Evolutionary conservation across 2,329 filamentous ascomycete species (phyloP).

Genomic region (Cladosporium sp.): DNA sequence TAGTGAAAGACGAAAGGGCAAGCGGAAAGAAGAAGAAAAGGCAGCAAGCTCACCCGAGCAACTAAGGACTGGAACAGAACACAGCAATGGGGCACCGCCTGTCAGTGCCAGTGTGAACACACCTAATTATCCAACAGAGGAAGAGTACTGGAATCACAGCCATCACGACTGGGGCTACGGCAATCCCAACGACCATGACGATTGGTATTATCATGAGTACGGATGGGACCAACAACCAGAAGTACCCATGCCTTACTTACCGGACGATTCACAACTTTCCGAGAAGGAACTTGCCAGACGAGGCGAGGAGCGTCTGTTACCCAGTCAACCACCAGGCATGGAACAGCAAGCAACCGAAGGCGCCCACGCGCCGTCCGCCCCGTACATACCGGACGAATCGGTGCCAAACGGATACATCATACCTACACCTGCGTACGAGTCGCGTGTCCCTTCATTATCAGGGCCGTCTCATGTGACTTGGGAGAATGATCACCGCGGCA

Average conservation of each 20-base stretch:
- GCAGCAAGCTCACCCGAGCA: neutral
- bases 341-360: conserved; percentile 23
- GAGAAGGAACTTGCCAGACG: conserved; percentile 79
- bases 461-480: neutral
- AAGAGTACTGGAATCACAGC: conserved; percentile 20
- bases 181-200: conserved; percentile 15
- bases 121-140: conserved; percentile 14
- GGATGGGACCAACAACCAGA: conserved; percentile 16
- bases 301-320: conserved; percentile 74
- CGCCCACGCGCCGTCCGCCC: conserved; percentile 33
- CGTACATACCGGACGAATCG: conserved; percentile 24
- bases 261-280: conserved; percentile 59
- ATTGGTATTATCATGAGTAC: conserved; percentile 14
- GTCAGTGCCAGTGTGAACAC: neutral
- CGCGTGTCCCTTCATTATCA: neutral
- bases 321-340: conserved; percentile 65
- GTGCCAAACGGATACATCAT: conserved; percentile 10
- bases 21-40: conserved; percentile 34
- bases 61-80: neutral
- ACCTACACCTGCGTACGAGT: conserved; percentile 7
- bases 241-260: conserved; percentile 51
- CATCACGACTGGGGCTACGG: conserved; percentile 17
- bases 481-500: neutral
- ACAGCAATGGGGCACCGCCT: neutral
- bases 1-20: conserved; percentile 55